phyloP scores from a whole-genome alignment of 306 rosid genomes.

The Herpetospermum pedunculosum region DNA sequence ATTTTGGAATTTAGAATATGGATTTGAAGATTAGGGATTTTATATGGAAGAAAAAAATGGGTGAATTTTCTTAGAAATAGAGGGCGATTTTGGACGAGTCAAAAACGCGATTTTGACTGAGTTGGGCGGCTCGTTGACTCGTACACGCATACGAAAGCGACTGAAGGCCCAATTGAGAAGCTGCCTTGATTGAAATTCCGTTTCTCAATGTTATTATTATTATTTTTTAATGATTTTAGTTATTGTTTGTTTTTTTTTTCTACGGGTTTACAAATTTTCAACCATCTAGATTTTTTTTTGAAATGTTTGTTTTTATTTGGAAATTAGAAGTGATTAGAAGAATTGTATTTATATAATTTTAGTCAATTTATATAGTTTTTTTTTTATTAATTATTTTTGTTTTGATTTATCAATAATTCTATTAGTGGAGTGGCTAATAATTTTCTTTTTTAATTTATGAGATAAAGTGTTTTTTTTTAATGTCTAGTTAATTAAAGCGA shows the following conservation, averaged over 20 bases:
- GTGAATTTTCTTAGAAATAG: background rate
- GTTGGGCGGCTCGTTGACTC: conserved; percentile 14
- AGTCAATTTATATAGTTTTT: too few species aligned
- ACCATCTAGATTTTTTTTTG: background rate
- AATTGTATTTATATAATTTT: too few species aligned
- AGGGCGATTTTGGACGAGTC: background rate
- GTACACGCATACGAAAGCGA: background rate
- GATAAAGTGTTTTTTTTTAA: too few species aligned
- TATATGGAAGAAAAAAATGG: background rate
- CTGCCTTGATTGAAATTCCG: background rate
- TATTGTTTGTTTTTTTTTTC: background rate
- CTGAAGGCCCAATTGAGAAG: background rate
- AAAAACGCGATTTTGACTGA: conserved; percentile 4
- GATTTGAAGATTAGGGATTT: background rate
- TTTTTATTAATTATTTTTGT: too few species aligned
- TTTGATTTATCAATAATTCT: too few species aligned
- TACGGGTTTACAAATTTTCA: background rate
- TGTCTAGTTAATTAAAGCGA: too few species aligned
- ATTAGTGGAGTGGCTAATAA: too few species aligned
- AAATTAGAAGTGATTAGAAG: too few species aligned
- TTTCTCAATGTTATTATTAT: background rate
- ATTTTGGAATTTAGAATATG: background rate
- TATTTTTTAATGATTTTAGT: background rate
- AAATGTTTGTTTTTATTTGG: too few species aligned
- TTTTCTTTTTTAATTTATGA: too few species aligned